Base-by-base conservation (phyloP, 371 early-diverging fungal species). In the Mucor lusitanicus region DNA sequence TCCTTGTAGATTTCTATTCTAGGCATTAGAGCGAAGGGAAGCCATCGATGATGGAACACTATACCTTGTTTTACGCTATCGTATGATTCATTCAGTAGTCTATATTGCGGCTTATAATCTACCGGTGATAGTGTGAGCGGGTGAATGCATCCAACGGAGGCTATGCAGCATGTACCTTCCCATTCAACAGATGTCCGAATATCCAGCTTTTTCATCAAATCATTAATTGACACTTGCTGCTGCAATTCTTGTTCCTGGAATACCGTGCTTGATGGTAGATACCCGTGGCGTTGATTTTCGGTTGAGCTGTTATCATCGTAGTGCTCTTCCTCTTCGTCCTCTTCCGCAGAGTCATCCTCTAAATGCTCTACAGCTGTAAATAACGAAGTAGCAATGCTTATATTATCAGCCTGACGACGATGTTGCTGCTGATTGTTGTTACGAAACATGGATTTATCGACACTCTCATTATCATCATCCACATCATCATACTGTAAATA, bases 51-150 rank as follows among this genome's bases (percentile, higher is more conserved):
- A 28, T 55, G 40, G 9, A 62, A 12, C 3, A 25, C 13, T 19
- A 5, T 74, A 72, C 72, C 68, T 58, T 68, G 59, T 58, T 76
- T 75, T 39, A 40, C 62, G 28, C 48, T 46, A 17, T 69, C 61
- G 63, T 73, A 78, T 6, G 74, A 71, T 30, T 76, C 76, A 50
- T 74, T 74, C 40, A 80, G 58, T 65, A 64, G 23, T 57, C 35
- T 61, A 58, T 74, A 80, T 9, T 78, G 75, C 11, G 77, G 72
- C 53, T 68, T 75, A 30, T 69, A 77, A 15, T 74, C 76, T 74
- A 65, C 40, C 3, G 12, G 19, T 35, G 12, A 19, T 1, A 27
- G 9, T 6, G 6, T 23, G 8, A 44, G 33, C 7, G 3, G 33
- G 2, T n/a, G n/a, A 42, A 19, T 46, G 19, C 54, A 27, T 56